These are phyloP conservation scores for Umbilicaria muhlenbergii DNA, from an alignment of 495 filamentous ascomycete genomes.

Conservation along the genomic window DNA sequence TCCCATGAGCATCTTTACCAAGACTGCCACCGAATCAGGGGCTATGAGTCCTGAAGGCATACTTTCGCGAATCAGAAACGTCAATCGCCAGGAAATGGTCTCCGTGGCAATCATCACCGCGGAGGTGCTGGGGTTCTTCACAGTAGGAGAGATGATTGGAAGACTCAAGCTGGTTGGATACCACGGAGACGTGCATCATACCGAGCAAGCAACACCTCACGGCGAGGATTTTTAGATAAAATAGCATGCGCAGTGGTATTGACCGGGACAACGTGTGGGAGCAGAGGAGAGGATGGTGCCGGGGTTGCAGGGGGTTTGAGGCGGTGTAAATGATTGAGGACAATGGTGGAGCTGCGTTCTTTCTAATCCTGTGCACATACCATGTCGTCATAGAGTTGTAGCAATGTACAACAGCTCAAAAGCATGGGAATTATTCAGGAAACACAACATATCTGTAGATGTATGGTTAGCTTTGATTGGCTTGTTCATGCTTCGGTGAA, in stretches of 20 bases:
- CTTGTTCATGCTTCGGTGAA: no score
- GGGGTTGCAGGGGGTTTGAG: no score
- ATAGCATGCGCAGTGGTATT: background rate
- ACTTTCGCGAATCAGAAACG: slow-evolving; percentile 48
- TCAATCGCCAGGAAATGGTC: slow-evolving; percentile 51
- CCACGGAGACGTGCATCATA: slow-evolving; percentile 46
- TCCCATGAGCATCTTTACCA: slow-evolving; percentile 32
- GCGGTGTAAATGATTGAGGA: no score
- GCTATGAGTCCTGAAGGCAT: slow-evolving; percentile 30
- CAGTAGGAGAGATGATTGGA: slow-evolving; percentile 92
- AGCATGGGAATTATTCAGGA: background rate
- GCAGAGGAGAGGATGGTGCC: no score
- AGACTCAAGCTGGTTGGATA: slow-evolving; percentile 89
- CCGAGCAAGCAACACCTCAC: slow-evolving; percentile 15
- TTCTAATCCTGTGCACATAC: slow-evolving; percentile 6
- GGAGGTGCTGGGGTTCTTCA: slow-evolving; percentile 93
- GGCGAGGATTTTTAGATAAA: background rate
- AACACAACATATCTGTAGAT: no score
- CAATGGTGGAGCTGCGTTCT: background rate
- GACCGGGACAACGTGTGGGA: no score
- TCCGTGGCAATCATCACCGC: slow-evolving; percentile 61
- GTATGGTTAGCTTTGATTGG: no score
- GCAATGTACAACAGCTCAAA: slow-evolving; percentile 12
- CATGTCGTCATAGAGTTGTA: slow-evolving; percentile 7
- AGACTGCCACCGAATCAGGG: slow-evolving; percentile 27